Percentiles rank a stretch among this genome's conserved stretches.
Evolutionary conservation across 495 filamentous ascomycete genomes (phyloP).

Genomic region (Aspergillus hancockii): DNA sequence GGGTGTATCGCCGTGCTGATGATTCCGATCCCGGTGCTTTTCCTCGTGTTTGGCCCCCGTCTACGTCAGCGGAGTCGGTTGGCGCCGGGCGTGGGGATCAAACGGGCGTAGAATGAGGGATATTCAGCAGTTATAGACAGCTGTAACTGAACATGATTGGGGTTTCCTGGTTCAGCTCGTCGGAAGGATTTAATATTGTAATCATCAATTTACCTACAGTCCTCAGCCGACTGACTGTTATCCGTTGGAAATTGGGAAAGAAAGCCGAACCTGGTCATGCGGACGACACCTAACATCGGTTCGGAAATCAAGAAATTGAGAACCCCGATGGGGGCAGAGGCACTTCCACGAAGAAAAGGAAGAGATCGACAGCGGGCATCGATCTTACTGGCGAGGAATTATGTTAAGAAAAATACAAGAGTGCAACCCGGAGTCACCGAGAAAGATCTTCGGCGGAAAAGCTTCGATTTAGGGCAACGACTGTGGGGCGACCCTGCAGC

Average conservation of each 20-base stretch:
- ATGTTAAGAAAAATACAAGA: background rate
- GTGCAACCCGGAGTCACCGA: background rate
- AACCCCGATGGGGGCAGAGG: background rate
- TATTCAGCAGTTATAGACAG: background rate
- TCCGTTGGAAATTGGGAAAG: background rate
- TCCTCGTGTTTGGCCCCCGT: slow-evolving; percentile 32
- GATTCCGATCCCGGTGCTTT: slow-evolving; percentile 66
- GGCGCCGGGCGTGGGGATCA: slow-evolving; percentile 19
- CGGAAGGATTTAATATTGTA: background rate
- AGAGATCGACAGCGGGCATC: background rate
- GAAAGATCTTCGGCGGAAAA: background rate
- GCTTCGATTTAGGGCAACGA: background rate
- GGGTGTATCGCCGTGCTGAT: slow-evolving; percentile 70
- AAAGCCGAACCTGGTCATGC: background rate
- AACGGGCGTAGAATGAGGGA: slow-evolving; percentile 4
- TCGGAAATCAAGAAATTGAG: background rate
- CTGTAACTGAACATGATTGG: background rate
- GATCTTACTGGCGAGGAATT: background rate
- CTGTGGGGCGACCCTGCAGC: background rate
- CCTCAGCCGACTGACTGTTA: background rate
- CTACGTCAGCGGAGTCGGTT: slow-evolving; percentile 33
- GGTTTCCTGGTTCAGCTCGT: background rate
- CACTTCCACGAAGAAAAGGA: background rate
- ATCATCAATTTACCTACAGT: background rate
- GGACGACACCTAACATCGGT: background rate